phyloP scores from a whole-genome alignment of 2,329 filamentous ascomycete species.

The Cryoendolithus antarcticus region DNA sequence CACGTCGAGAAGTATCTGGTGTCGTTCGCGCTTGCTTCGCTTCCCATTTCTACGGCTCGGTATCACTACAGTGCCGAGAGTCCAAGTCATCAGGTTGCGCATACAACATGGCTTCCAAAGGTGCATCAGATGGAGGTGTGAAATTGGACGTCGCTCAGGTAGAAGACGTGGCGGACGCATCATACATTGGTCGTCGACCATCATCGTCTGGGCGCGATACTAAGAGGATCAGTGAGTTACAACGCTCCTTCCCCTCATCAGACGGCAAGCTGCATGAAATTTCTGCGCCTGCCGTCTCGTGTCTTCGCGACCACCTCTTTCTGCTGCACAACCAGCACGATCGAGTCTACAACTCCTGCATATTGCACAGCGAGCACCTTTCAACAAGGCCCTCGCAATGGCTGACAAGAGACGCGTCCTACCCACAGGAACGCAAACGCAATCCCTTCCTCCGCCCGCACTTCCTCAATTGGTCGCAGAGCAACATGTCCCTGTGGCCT shows the following conservation, averaged over 20 bases:
- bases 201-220: constrained; percentile 21
- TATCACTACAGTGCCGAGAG: too few relatives aligned
- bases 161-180: constrained; percentile 14
- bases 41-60: too few relatives aligned
- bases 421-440: constrained; percentile 43
- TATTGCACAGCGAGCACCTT: constrained; percentile 12
- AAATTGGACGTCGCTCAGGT: constrained; percentile 10
- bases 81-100: too few relatives aligned
- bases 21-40: too few relatives aligned
- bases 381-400: constrained; percentile 26
- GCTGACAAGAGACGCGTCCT: constrained; percentile 14
- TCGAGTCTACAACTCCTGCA: constrained; percentile 7
- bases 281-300: neutral
- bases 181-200: constrained; percentile 20
- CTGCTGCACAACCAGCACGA: constrained; percentile 11
- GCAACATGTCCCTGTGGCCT: constrained; percentile 72
- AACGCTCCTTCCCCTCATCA: constrained; percentile 2
- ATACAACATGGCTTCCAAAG: too few relatives aligned
- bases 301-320: neutral
- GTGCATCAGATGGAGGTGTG: too few relatives aligned
- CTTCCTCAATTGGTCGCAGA: constrained; percentile 89
- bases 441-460: constrained; percentile 83
- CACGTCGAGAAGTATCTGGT: too few relatives aligned
- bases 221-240: constrained; percentile 22
- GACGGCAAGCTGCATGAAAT: constrained; percentile 3